These are phyloP conservation scores for Dillenia suffruticosa DNA, from an alignment of 164 flowering plant genomes.

Conservation along the genomic window DNA sequence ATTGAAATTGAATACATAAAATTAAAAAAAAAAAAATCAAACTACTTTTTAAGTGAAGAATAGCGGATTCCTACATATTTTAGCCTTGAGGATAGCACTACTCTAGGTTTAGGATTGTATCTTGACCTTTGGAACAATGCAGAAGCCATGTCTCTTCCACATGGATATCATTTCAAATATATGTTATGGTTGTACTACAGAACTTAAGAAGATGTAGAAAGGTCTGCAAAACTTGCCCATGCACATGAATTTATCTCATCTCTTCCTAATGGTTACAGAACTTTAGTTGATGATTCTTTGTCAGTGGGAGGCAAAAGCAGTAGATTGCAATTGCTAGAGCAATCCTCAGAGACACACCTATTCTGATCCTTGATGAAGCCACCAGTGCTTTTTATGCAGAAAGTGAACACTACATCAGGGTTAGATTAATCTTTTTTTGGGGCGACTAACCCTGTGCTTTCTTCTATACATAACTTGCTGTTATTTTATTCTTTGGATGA, in stretches of 20 bases:
- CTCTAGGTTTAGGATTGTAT: neutral
- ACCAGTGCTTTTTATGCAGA: constrained; percentile 96
- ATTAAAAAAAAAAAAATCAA: too few species aligned
- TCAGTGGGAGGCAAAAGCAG: constrained; percentile 98
- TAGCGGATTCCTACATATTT: too few species aligned
- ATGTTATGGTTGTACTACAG: constrained; percentile 69
- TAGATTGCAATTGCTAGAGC: constrained; percentile 95
- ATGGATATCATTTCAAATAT: constrained; percentile 87
- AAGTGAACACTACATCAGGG: constrained; percentile 89
- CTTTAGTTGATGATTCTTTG: constrained; percentile 86
- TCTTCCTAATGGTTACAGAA: constrained; percentile 81
- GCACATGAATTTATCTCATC: constrained; percentile 80
- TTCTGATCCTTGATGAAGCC: constrained; percentile 95
- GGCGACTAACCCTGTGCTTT: neutral
- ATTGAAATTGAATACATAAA: too few species aligned
- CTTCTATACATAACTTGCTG: neutral
- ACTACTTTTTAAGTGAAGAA: too few species aligned
- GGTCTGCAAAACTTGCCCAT: constrained; percentile 90
- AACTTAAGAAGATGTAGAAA: constrained; percentile 67
- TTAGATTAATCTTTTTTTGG: constrained; percentile 9
- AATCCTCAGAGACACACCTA: constrained; percentile 74
- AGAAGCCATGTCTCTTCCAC: constrained; percentile 88
- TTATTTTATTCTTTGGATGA: constrained; percentile 39
- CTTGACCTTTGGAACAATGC: constrained; percentile 8
- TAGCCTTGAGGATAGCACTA: too few species aligned